phyloP scores from a whole-genome alignment of 148 eudicot species.

The Suaeda aralocaspica region DNA sequence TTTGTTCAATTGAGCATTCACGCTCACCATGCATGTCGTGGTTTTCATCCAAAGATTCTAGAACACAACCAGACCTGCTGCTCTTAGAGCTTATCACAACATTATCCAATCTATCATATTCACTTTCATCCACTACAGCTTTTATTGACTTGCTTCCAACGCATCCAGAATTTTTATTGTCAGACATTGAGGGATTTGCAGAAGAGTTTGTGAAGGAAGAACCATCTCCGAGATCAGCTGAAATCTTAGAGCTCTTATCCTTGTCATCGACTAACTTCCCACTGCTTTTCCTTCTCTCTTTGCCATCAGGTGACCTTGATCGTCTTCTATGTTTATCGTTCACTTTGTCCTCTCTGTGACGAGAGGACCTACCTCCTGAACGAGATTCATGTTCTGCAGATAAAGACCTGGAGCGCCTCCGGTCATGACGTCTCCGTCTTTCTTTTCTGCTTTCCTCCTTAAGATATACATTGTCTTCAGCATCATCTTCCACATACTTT shows the following conservation, averaged over 20 bases:
- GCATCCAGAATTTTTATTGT: conserved; percentile 21
- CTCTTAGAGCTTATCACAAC: conserved; percentile 13
- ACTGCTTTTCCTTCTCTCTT: conserved; percentile 23
- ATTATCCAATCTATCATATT: conserved; percentile 30
- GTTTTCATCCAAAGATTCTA: conserved; percentile 19
- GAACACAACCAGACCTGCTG: conserved; percentile 6
- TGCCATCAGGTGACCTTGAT: conserved; percentile 47
- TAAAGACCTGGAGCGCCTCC: conserved; percentile 56
- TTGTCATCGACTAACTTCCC: conserved; percentile 37
- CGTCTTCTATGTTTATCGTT: conserved; percentile 43
- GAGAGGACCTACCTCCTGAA: conserved; percentile 39
- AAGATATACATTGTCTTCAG: conserved; percentile 22
- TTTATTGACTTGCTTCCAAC: conserved; percentile 22
- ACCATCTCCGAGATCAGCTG: conserved; percentile 26
- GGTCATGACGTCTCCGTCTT: conserved; percentile 40
- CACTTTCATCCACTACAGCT: conserved; percentile 24
- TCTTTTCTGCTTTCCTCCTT: conserved; percentile 37
- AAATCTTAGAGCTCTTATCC: conserved; percentile 23
- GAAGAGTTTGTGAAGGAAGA: conserved; percentile 15
- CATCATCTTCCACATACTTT: conserved; percentile 39
- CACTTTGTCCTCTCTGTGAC: conserved; percentile 32
- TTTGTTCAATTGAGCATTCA: conserved; percentile 13
- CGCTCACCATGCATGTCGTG: conserved; percentile 4
- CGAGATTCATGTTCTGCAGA: conserved; percentile 48
- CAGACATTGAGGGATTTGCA: conserved; percentile 5